A percentile compares a stretch with the other conserved stretches of the same genome.
phyloP scores from a whole-genome alignment of 2,329 filamentous ascomycete species.

The Colletotrichum sp. region DNA sequence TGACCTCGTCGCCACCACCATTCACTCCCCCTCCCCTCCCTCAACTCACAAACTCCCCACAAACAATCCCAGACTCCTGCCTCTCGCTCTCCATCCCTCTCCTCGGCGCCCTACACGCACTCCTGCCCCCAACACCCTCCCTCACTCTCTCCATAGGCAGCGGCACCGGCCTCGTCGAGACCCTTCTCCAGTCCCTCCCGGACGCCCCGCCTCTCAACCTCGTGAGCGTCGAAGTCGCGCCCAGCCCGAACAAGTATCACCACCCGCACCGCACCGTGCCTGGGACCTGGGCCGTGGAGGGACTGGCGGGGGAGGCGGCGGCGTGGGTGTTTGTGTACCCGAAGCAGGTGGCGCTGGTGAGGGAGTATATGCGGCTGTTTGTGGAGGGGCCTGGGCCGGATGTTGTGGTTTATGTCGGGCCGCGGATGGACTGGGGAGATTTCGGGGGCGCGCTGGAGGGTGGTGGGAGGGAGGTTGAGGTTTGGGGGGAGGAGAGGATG shows the following conservation, averaged over 20 bases:
- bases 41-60: background rate
- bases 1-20: background rate
- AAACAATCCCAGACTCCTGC: slow-evolving; percentile 30
- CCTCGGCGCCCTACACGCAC: slow-evolving; percentile 20
- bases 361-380: slow-evolving; percentile 26
- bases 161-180: slow-evolving; percentile 33
- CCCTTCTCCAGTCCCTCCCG: slow-evolving; percentile 23
- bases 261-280: slow-evolving; percentile 27
- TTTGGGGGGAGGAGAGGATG: slow-evolving; percentile 8
- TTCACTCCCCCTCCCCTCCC: background rate
- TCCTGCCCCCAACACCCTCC: background rate
- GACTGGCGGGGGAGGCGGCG: slow-evolving; percentile 26
- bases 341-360: slow-evolving; percentile 31
- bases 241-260: background rate
- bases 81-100: slow-evolving; percentile 30
- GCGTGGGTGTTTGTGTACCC: slow-evolving; percentile 38
- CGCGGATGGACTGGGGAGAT: slow-evolving; percentile 12
- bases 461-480: background rate
- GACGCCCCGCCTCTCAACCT: background rate
- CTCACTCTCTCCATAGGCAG: slow-evolving; percentile 31
- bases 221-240: slow-evolving; percentile 15
- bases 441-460: background rate
- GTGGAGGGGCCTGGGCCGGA: background rate
- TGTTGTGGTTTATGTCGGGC: slow-evolving; percentile 1
- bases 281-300: slow-evolving; percentile 34